A percentile compares a stretch with the other conserved stretches of the same genome.
These are phyloP conservation scores for Vitis hybrid DNA, from an alignment of 177 flowering plant genomes.

Conservation along the genomic window DNA sequence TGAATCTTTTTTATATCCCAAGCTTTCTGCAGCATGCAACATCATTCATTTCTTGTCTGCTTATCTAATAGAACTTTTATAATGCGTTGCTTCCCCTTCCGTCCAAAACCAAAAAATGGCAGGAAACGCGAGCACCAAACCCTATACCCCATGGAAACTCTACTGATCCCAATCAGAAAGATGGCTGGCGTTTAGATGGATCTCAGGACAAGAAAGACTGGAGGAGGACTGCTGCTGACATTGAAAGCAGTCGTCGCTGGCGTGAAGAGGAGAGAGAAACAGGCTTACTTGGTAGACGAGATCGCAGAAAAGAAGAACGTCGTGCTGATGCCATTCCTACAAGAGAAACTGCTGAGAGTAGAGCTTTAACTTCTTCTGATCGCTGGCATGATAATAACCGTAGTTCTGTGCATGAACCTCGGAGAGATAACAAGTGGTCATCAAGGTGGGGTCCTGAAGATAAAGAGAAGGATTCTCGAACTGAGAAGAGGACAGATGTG, in stretches of 20 bases:
- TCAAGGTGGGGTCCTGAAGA: constrained; percentile 99
- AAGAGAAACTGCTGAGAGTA: constrained; percentile 55
- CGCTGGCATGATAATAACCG: constrained; percentile 79
- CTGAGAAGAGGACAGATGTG: constrained; percentile 61
- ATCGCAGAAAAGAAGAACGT: constrained; percentile 79
- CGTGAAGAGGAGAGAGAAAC: constrained; percentile 99
- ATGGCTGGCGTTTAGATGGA: constrained; percentile 81
- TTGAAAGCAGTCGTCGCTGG: constrained; percentile 83
- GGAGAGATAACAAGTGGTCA: constrained; percentile 93
- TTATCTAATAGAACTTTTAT: not conserved
- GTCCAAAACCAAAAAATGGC: constrained; percentile 5
- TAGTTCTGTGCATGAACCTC: constrained; percentile 60
- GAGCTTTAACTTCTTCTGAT: constrained; percentile 61
- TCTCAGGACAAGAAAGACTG: constrained; percentile 86
- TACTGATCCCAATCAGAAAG: constrained; percentile 63
- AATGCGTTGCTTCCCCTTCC: not conserved
- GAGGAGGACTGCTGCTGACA: constrained; percentile 65
- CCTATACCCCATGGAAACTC: constrained; percentile 52
- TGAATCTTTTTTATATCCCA: not conserved
- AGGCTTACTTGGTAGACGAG: constrained; percentile 78
- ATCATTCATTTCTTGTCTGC: not conserved
- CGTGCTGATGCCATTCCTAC: constrained; percentile 53
- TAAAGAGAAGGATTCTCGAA: constrained; percentile 77
- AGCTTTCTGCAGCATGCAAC: constrained; percentile 5
- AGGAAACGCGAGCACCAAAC: constrained; percentile 68